Base-by-base conservation (phyloP, 2,329 filamentous ascomycete genomes). In the Penicillium brevicompactum region DNA sequence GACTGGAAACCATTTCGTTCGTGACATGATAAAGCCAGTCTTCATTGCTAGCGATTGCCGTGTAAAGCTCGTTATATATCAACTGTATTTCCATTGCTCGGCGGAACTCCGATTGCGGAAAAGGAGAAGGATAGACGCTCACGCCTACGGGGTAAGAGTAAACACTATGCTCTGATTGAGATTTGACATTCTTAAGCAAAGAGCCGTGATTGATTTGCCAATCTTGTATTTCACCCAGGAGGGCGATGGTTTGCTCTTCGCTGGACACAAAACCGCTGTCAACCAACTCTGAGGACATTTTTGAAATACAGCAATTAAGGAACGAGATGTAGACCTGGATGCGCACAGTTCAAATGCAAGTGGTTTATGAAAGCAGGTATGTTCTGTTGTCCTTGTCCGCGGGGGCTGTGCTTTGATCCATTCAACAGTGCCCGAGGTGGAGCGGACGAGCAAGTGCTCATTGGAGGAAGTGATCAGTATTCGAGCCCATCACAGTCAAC, bases 41-140 rank as follows among this genome's bases (percentile, higher is more conserved):
- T 24, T 72, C 67, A 60, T 79, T 74, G 42, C 70, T 65, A 2
- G 61, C 86, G 76, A 70, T 84, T 76, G 54, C 84, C 76, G 72
- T 63, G 49, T 78, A 78, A 3, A 78, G 67, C 81, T 85, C 65
- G 78, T 82, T 64, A 81, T 80, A 77, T 81, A 85, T 70, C 76
- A 82, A 72, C 84, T 88, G 70, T 75, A 88, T 62, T 75, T 81
- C 55, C 82, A 76, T 22, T 80, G 82, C 74, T 82, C 71, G 58
- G 13, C 73, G 46, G 51, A 76, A 78, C 3, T 57, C 59, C 2
- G 49, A 41, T 21, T 60, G 60, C 3, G 72, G 74, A 49, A 76
- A 76, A 1, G 62, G 55, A 0, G 73, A 71, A 1, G 75, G 75
- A 22, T 71, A 68, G 13, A 76, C 53, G 41, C 65, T 67, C 21